These are phyloP conservation scores for Nannochloris sp. DNA, from an alignment of 139 green algal genomes.

Conservation along the genomic window DNA sequence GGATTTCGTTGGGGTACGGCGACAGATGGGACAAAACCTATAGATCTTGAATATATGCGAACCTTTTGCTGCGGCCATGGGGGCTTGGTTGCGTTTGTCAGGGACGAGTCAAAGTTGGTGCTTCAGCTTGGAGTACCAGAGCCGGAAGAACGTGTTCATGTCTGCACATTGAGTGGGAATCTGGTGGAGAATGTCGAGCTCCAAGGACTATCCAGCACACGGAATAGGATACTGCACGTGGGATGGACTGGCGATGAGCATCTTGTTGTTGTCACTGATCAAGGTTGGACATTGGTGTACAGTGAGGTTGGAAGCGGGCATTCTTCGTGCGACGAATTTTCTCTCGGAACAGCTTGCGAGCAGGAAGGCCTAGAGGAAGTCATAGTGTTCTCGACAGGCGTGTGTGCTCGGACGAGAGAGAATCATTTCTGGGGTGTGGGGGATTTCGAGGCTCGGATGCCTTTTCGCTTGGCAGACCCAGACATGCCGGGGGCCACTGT, in stretches of 20 bases:
- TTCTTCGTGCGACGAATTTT: constrained; percentile 34
- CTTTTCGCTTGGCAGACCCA: constrained; percentile 31
- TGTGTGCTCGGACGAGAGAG: constrained; percentile 33
- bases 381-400: constrained; percentile 16
- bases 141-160: constrained; percentile 21
- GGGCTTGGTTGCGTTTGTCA: constrained; percentile 68
- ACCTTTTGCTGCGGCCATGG: constrained; percentile 43
- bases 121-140: constrained; percentile 22
- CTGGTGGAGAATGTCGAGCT: constrained; percentile 34
- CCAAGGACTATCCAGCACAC: constrained; percentile 46
- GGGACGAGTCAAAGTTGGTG: constrained; percentile 73
- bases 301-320: neutral
- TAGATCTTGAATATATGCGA: neutral
- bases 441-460: constrained; percentile 34
- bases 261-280: constrained; percentile 59
- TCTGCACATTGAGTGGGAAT: constrained; percentile 50
- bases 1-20: neutral
- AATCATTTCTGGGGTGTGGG: constrained; percentile 38
- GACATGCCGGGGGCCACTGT: constrained; percentile 3
- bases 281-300: constrained; percentile 22
- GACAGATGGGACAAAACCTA: neutral
- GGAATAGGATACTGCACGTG: constrained; percentile 44
- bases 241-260: constrained; percentile 64
- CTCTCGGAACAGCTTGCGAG: constrained; percentile 42
- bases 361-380: constrained; percentile 41